Conservation (phyloP, 768 basidiomycete species). For the Sporobolomyces phaffii region DNA sequence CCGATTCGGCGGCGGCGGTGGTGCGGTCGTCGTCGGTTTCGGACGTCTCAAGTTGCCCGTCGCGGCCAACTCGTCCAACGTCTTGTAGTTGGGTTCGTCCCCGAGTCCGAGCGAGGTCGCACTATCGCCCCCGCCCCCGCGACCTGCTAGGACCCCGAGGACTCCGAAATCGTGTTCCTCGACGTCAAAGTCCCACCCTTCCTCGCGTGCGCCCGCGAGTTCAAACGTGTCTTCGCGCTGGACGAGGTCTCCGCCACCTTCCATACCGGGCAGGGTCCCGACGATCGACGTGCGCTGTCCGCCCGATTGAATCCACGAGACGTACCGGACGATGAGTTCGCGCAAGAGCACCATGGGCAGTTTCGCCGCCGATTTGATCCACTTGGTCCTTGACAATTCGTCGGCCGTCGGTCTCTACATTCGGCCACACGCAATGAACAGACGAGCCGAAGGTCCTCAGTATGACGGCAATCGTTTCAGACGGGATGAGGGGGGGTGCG, state of each 20-base stretch:
- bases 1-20: slow-evolving; percentile 29
- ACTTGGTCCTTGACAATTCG: slow-evolving; percentile 71
- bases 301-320: slow-evolving; percentile 62
- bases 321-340: slow-evolving; percentile 73
- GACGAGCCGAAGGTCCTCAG: no score
- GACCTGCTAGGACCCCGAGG: not conserved
- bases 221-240: slow-evolving; percentile 32
- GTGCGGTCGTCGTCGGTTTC: not conserved
- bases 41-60: slow-evolving; percentile 19
- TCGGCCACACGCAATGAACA: no score
- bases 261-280: slow-evolving; percentile 50
- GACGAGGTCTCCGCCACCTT: not conserved
- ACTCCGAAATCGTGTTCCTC: slow-evolving; percentile 26
- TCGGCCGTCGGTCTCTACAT: slow-evolving; percentile 77
- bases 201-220: slow-evolving; percentile 39
- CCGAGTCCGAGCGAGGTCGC: no score
- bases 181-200: slow-evolving; percentile 39
- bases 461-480: no score
- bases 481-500: no score
- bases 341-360: slow-evolving; percentile 62
- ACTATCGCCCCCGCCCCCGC: slow-evolving; percentile 2
- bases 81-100: slow-evolving; percentile 40
- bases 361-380: slow-evolving; percentile 75
- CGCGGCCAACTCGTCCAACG: slow-evolving; percentile 30
- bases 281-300: slow-evolving; percentile 73